Percentiles rank a stretch among this genome's conserved stretches.
These are phyloP conservation scores for Turnera subulata DNA, from an alignment of 345 rosid species.

Conservation along the genomic window DNA sequence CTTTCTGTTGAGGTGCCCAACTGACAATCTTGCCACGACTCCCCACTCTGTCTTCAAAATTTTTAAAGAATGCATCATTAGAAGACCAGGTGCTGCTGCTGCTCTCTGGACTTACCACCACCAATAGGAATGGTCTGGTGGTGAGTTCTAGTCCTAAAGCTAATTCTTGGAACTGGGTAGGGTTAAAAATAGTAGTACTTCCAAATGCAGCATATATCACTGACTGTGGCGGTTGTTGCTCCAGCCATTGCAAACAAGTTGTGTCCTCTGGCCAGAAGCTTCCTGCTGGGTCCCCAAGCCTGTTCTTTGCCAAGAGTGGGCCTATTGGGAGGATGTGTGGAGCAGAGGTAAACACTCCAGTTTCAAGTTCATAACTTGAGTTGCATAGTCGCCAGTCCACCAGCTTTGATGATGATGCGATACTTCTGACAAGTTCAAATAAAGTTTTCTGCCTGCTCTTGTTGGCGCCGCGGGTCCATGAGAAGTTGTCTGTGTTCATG, in stretches of 20 bases:
- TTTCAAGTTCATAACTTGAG: conserved; percentile 18
- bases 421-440: neutral
- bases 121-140: conserved; percentile 10
- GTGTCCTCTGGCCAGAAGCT: conserved; percentile 6
- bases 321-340: conserved; percentile 18
- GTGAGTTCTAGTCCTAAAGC: conserved; percentile 12
- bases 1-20: conserved; percentile 27
- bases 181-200: conserved; percentile 1
- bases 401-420: neutral
- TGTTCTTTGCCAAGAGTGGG: conserved; percentile 11
- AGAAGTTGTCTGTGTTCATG: conserved; percentile 9
- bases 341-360: conserved; percentile 5
- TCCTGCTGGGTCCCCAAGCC: neutral
- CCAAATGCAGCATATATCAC: conserved; percentile 13
- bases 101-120: neutral
- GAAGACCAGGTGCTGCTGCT: too few relatives aligned
- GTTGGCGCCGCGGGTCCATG: conserved; percentile 13
- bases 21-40: conserved; percentile 5
- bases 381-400: conserved; percentile 17
- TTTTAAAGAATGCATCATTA: neutral
- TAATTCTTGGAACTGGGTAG: conserved; percentile 8
- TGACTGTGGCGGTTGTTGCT: conserved; percentile 4
- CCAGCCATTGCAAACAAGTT: conserved; percentile 11
- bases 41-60: neutral
- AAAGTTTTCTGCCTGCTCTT: neutral